Conservation (phyloP, 2,329 filamentous ascomycete species). For the Penicillium sp. region DNA sequence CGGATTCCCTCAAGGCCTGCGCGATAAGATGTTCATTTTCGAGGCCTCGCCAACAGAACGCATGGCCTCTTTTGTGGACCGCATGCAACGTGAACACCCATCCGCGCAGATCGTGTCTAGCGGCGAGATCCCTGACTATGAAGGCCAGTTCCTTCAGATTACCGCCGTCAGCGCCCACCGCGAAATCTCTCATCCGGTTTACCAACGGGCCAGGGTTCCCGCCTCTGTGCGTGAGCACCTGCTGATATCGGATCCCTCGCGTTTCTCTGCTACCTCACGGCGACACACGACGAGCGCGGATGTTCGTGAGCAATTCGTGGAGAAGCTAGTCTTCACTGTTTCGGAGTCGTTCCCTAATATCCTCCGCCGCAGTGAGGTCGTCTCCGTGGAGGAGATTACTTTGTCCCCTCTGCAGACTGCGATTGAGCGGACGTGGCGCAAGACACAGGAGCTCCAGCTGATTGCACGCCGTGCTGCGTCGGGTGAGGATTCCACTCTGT, state of each 20-base stretch:
- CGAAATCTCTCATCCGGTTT: slow-evolving; percentile 76
- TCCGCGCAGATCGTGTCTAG: slow-evolving; percentile 73
- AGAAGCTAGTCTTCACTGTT: slow-evolving; percentile 81
- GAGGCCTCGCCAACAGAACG: slow-evolving; percentile 76
- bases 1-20: slow-evolving; percentile 73
- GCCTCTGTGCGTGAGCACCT: slow-evolving; percentile 83
- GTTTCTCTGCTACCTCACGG: slow-evolving; percentile 72
- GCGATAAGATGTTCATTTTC: slow-evolving; percentile 90
- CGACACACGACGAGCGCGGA: slow-evolving; percentile 65
- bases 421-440: slow-evolving; percentile 82
- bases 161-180: slow-evolving; percentile 77
- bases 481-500: slow-evolving; percentile 66
- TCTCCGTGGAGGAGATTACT: slow-evolving; percentile 62
- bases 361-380: slow-evolving; percentile 78
- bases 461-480: slow-evolving; percentile 71
- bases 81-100: slow-evolving; percentile 87
- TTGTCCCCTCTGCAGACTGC: slow-evolving; percentile 80
- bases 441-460: slow-evolving; percentile 76
- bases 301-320: slow-evolving; percentile 67
- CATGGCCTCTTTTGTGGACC: slow-evolving; percentile 77
- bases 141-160: slow-evolving; percentile 86
- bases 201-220: slow-evolving; percentile 79
- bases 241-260: slow-evolving; percentile 69
- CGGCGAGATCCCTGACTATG: slow-evolving; percentile 70
- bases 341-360: slow-evolving; percentile 89